Percentiles rank a stretch among this genome's conserved stretches.
These are phyloP conservation scores for Hysterium pulicare DNA, from an alignment of 2,329 filamentous ascomycete species.

Conservation along the genomic window DNA sequence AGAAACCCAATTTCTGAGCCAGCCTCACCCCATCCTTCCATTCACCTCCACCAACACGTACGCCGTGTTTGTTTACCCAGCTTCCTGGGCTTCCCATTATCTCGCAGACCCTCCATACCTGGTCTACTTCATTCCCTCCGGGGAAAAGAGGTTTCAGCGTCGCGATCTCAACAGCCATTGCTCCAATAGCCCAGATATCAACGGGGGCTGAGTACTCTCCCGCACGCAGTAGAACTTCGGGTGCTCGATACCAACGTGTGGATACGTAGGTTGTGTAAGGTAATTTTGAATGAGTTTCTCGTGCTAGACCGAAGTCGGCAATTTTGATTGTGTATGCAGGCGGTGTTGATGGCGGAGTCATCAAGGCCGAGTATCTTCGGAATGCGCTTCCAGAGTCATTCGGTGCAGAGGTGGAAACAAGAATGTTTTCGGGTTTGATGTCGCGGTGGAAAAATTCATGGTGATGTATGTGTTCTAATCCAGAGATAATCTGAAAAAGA, in stretches of 20 bases:
- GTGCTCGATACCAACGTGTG: slow-evolving; percentile 91
- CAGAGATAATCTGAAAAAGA: slow-evolving; percentile 92
- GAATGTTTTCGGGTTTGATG: slow-evolving; percentile 98
- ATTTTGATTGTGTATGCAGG: slow-evolving; percentile 96
- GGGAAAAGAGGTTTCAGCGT: slow-evolving; percentile 96
- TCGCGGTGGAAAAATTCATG: slow-evolving; percentile 98
- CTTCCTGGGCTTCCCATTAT: slow-evolving; percentile 99
- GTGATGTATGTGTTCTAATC: slow-evolving; percentile 94
- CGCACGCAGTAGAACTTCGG: slow-evolving; percentile 87
- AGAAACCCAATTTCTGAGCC: slow-evolving; percentile 94
- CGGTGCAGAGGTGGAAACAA: slow-evolving; percentile 85
- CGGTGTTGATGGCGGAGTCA: slow-evolving; percentile 92
- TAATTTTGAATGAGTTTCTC: slow-evolving; percentile 92
- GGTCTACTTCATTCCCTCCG: slow-evolving; percentile 95
- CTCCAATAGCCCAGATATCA: slow-evolving; percentile 97
- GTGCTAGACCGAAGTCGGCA: slow-evolving; percentile 94
- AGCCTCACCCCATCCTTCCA: slow-evolving; percentile 94
- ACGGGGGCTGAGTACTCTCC: slow-evolving; percentile 97
- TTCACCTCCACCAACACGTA: slow-evolving; percentile 86
- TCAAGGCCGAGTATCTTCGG: slow-evolving; percentile 85
- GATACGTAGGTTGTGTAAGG: slow-evolving; percentile 99
- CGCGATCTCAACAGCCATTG: slow-evolving; percentile 97
- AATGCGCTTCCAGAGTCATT: slow-evolving; percentile 82
- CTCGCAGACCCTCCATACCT: slow-evolving; percentile 98
- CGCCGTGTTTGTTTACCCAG: slow-evolving; percentile 92